phyloP scores from a whole-genome alignment of 768 basidiomycete genomes.

The Naganishia vaughanmartiniae region DNA sequence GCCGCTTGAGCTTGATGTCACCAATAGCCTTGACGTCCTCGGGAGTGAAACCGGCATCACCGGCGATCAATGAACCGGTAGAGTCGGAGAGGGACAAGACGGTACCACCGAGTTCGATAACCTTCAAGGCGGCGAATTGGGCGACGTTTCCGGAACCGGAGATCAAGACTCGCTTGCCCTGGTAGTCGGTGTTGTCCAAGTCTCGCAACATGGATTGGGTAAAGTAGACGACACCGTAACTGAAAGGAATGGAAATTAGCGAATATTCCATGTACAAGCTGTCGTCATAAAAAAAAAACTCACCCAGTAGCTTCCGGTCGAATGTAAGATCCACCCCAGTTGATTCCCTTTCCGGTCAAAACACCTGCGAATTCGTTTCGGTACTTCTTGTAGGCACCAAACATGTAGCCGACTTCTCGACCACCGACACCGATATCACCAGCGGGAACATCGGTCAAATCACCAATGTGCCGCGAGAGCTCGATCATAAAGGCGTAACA shows the following conservation, averaged over 20 bases:
- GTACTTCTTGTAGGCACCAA: slow-evolving; percentile 73
- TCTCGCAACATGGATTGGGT: slow-evolving; percentile 65
- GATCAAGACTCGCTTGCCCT: slow-evolving; percentile 55
- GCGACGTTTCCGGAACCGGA: slow-evolving; percentile 71
- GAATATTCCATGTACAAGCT: background rate
- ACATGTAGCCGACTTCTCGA: slow-evolving; percentile 72
- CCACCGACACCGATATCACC: slow-evolving; percentile 70
- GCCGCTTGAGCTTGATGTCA: slow-evolving; percentile 50
- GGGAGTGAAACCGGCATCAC: slow-evolving; percentile 61
- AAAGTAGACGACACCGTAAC: slow-evolving; percentile 72
- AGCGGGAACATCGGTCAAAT: slow-evolving; percentile 70
- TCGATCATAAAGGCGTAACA: slow-evolving; percentile 67
- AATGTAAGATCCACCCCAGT: slow-evolving; percentile 71
- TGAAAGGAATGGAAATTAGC: background rate
- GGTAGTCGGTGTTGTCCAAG: slow-evolving; percentile 61
- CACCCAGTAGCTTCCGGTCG: slow-evolving; percentile 68
- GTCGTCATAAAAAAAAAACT: background rate
- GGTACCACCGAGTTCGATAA: slow-evolving; percentile 70
- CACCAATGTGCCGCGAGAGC: slow-evolving; percentile 69
- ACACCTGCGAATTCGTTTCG: slow-evolving; percentile 67
- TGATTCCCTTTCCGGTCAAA: slow-evolving; percentile 68
- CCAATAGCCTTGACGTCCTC: slow-evolving; percentile 57
- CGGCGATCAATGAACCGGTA: slow-evolving; percentile 64
- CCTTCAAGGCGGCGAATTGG: slow-evolving; percentile 70
- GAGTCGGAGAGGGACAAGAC: slow-evolving; percentile 74